Evolutionary conservation across 2,329 filamentous ascomycete species (phyloP).

Genomic region (Coniochaeta prunicola): DNA sequence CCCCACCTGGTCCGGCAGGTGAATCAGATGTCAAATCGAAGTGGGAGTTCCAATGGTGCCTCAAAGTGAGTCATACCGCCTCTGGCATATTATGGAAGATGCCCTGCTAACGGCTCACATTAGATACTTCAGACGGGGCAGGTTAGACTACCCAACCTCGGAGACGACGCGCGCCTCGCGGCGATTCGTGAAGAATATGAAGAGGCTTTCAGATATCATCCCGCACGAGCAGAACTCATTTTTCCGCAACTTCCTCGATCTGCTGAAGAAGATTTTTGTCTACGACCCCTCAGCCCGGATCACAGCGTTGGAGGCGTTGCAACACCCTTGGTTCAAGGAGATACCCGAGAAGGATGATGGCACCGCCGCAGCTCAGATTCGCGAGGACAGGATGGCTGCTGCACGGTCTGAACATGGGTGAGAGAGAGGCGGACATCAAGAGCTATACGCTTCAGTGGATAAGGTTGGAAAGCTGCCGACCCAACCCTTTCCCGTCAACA

Average conservation of each 20-base stretch:
- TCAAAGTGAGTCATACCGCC: conserved; percentile 43
- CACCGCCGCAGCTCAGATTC: conserved; percentile 59
- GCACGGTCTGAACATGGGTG: neutral
- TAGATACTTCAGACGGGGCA: conserved; percentile 60
- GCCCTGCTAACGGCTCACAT: conserved; percentile 11
- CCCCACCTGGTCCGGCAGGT: conserved; percentile 49
- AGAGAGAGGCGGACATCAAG: neutral
- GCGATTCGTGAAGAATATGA: conserved; percentile 67
- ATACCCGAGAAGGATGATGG: conserved; percentile 56
- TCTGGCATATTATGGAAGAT: neutral
- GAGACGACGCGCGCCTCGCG: conserved; percentile 59
- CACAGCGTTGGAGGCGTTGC: conserved; percentile 57
- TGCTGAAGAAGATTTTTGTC: conserved; percentile 60
- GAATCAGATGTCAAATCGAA: conserved; percentile 46
- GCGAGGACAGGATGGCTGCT: conserved; percentile 31
- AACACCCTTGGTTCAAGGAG: conserved; percentile 64
- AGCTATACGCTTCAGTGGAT: neutral
- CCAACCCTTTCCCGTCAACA: neutral
- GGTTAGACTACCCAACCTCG: conserved; percentile 55
- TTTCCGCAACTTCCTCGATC: conserved; percentile 54
- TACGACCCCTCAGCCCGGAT: conserved; percentile 61
- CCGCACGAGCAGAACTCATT: conserved; percentile 48
- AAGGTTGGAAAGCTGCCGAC: neutral
- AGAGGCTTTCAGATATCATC: conserved; percentile 58
- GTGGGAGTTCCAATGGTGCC: conserved; percentile 48